Evolutionary conservation across 768 basidiomycete genomes (phyloP).

Genomic region (Cytidiella melzeri): DNA sequence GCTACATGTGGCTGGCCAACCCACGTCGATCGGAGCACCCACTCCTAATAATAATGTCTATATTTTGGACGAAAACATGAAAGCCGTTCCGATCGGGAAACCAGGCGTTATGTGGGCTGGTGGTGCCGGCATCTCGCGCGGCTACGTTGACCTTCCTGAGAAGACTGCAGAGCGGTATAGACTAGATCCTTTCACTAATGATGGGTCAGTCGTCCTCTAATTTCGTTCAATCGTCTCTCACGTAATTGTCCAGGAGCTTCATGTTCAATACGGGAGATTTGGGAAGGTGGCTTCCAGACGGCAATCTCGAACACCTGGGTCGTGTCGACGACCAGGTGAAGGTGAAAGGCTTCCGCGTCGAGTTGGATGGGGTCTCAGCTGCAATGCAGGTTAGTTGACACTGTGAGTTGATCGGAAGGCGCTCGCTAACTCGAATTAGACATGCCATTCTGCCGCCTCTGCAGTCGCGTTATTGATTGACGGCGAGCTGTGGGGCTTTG

Average conservation of each 20-base stretch:
- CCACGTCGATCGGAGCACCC: slow-evolving; percentile 45
- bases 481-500: slow-evolving; percentile 49
- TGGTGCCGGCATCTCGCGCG: slow-evolving; percentile 48
- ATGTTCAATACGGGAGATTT: slow-evolving; percentile 67
- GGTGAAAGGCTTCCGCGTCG: slow-evolving; percentile 61
- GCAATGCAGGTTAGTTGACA: slow-evolving; percentile 46
- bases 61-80: slow-evolving; percentile 28
- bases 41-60: slow-evolving; percentile 48
- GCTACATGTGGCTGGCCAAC: slow-evolving; percentile 34
- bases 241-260: slow-evolving; percentile 16
- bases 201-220: slow-evolving; percentile 31
- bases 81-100: slow-evolving; percentile 27
- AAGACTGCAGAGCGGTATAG: slow-evolving; percentile 47
- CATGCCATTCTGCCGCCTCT: slow-evolving; percentile 35
- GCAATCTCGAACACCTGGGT: slow-evolving; percentile 51
- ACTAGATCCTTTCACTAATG: slow-evolving; percentile 42
- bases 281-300: slow-evolving; percentile 47
- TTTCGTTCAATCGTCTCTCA: background rate
- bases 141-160: slow-evolving; percentile 50
- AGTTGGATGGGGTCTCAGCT: slow-evolving; percentile 54
- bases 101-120: slow-evolving; percentile 57
- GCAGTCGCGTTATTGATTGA: slow-evolving; percentile 49
- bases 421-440: slow-evolving; percentile 23
- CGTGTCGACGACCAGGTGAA: slow-evolving; percentile 61
- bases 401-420: background rate